Percentiles rank a stretch among this genome's conserved stretches.
Conservation (phyloP, 306 rosid species). For the Arachis hypogaea region DNA sequence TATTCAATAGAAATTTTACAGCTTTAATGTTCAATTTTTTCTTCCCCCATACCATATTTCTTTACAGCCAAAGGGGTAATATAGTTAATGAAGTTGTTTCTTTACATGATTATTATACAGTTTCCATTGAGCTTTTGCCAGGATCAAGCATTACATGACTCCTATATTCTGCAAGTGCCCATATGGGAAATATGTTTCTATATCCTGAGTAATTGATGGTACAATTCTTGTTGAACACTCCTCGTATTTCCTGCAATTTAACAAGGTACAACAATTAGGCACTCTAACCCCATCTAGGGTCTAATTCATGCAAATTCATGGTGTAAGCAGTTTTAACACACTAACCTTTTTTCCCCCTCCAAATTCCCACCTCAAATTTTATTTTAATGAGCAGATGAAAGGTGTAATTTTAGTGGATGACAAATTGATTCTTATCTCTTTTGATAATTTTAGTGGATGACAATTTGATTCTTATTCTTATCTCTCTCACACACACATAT, state of each 20-base stretch:
- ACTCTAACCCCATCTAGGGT: background rate
- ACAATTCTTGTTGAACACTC: conserved; percentile 64
- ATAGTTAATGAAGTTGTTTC: background rate
- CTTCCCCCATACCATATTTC: background rate
- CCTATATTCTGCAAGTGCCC: conserved; percentile 77
- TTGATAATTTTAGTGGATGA: too few species aligned
- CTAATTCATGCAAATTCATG: background rate
- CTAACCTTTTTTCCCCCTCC: too few species aligned
- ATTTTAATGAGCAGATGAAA: background rate
- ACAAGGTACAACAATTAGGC: background rate
- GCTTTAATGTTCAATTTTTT: background rate
- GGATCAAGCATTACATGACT: conserved; percentile 40
- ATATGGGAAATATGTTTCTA: conserved; percentile 72
- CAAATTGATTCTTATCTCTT: too few species aligned
- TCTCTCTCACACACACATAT: too few species aligned
- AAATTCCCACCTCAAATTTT: too few species aligned
- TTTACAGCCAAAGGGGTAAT: background rate
- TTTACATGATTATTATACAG: conserved; percentile 6
- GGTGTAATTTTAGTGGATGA: too few species aligned
- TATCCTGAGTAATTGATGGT: conserved; percentile 62
- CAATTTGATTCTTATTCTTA: too few species aligned
- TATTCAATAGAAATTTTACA: conserved; percentile 3
- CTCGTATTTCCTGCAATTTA: conserved; percentile 54
- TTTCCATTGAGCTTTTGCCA: background rate
- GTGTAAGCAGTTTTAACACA: background rate